These are phyloP conservation scores for Pisolithus microcarpus DNA, from an alignment of 768 basidiomycete species.

Conservation along the genomic window DNA sequence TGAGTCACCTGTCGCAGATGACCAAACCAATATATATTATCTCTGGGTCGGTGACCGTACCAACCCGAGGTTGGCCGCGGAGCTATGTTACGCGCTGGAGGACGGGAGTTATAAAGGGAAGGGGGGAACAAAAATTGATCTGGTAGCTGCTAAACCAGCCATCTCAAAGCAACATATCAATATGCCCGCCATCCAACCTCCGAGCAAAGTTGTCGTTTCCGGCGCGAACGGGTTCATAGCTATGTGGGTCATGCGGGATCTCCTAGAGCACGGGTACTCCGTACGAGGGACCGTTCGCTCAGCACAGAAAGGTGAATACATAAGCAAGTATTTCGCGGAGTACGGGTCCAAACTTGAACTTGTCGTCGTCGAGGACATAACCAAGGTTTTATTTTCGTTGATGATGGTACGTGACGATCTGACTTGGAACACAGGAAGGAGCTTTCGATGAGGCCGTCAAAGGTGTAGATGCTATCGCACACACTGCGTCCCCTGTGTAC, in stretches of 20 bases:
- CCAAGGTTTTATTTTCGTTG: conserved; percentile 28
- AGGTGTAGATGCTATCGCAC: conserved; percentile 65
- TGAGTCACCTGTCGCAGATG: too few relatives aligned
- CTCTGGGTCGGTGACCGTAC: too few relatives aligned
- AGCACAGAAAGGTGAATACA: conserved; percentile 46
- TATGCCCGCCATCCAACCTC: conserved; percentile 22
- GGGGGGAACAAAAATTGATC: too few relatives aligned
- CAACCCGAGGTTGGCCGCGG: too few relatives aligned
- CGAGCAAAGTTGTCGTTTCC: conserved; percentile 24
- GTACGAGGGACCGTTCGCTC: conserved; percentile 66
- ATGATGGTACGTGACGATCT: too few relatives aligned
- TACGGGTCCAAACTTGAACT: conserved; percentile 56
- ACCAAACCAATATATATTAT: too few relatives aligned
- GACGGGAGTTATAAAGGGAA: too few relatives aligned
- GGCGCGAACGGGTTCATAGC: conserved; percentile 21
- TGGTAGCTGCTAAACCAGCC: too few relatives aligned
- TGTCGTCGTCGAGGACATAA: conserved; percentile 65
- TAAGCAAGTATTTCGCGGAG: conserved; percentile 45
- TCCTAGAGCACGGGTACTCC: conserved; percentile 55
- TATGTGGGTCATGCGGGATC: conserved; percentile 45
- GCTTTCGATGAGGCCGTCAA: conserved; percentile 78
- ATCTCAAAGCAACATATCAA: neutral
- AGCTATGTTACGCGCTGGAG: too few relatives aligned
- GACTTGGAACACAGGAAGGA: conserved; percentile 35
- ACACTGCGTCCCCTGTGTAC: conserved; percentile 60